Conservation (phyloP, 495 filamentous ascomycete species). For the Hyaloscypha variabilis region DNA sequence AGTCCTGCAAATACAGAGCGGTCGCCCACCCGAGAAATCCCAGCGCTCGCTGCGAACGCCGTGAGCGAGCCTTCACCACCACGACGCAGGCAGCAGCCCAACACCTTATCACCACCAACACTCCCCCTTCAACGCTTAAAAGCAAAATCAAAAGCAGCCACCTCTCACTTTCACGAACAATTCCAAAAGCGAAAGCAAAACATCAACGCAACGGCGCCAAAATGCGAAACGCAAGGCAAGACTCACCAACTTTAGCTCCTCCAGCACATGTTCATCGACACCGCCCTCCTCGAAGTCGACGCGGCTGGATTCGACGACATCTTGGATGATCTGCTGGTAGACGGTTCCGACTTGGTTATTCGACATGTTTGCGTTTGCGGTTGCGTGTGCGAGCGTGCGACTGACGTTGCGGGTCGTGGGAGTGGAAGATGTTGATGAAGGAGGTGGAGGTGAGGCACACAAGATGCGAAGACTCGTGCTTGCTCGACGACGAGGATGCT, state of each 20-base stretch:
- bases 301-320: conserved; percentile 83
- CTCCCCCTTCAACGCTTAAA: conserved; percentile 5
- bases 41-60: conserved; percentile 20
- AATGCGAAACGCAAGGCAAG: neutral
- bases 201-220: neutral
- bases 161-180: no score
- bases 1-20: conserved; percentile 56
- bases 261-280: conserved; percentile 80
- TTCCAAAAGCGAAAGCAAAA: neutral
- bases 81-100: neutral
- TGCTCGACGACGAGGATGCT: no score
- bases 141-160: conserved; percentile 1
- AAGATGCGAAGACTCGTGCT: no score
- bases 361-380: conserved; percentile 48
- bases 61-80: neutral
- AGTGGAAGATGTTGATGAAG: neutral
- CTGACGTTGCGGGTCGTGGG: neutral
- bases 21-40: conserved; percentile 42
- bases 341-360: conserved; percentile 66
- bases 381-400: no score
- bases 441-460: neutral
- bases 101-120: neutral
- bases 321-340: conserved; percentile 88
- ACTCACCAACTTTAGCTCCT: conserved; percentile 83
- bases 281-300: conserved; percentile 97